Base-by-base conservation (phyloP, 345 rosid species). In the Eucalyptus pumila region DNA sequence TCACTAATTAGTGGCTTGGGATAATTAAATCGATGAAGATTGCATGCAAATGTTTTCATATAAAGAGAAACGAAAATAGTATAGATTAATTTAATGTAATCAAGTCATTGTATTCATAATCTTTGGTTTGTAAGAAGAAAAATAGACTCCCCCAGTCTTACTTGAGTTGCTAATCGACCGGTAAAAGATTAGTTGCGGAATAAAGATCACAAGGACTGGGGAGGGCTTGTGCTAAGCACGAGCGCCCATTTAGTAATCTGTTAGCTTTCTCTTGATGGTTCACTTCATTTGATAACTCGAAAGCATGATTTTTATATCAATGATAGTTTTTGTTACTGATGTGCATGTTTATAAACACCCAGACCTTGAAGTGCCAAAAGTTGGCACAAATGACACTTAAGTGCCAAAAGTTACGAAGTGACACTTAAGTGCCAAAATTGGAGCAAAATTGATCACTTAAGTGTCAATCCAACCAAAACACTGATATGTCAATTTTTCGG, bases 401-500 rank as follows among this genome's bases (percentile, higher is more conserved):
- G 16, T 49, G 6, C 1, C 51, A 14, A 49, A 49, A 49, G 51
- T 49, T 49, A 49, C 6, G 0, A 49, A 49, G 1, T 49, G 1
- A 49, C 0, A 49, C 15, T 49, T 49, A 49, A 49, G 6, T 49
- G 7, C 1, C 7, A 49, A 49, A 49, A 14, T 49, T 0, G 7
- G 3, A 49, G 19, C 52, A 50, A 50, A 50, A 15, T 50, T 0
- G 8, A 50, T 15, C 1, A 50, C 8, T 50, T 50, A 1, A 50
- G 0, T 50, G 0, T 50, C 6, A 50, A 50, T 50, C 19, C 7
- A 0, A 2, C 51, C 1, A 14, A 49, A 49, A 49, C 0, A 8
- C 8, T 50, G 0, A 50, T 15, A 7, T 50, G 8, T 15, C 0
- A 50, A 50, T 50, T 50, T 50, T 50, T 3, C 3, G 0, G 1